These are phyloP conservation scores for Pleurotus citrinopileatus DNA, from an alignment of 768 basidiomycete genomes.

Conservation along the genomic window DNA sequence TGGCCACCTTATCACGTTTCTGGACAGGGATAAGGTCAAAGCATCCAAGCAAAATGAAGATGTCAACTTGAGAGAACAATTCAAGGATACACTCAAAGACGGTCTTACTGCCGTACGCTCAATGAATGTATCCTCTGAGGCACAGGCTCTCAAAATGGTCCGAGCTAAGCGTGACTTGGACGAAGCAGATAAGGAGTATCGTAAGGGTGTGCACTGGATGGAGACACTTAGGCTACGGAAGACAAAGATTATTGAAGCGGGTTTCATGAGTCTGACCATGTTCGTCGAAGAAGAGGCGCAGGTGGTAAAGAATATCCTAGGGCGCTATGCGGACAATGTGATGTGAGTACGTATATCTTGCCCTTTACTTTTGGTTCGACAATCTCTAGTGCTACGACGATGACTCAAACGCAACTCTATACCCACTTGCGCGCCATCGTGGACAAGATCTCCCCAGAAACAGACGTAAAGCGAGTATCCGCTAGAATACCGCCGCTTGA, in stretches of 20 bases:
- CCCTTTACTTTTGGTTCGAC: conserved; percentile 4
- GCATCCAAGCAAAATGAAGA: conserved; percentile 52
- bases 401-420: conserved; percentile 74
- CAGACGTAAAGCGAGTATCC: conserved; percentile 60
- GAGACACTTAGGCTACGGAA: conserved; percentile 83
- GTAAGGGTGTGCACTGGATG: conserved; percentile 88
- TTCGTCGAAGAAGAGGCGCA: conserved; percentile 74
- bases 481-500: conserved; percentile 59
- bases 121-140: conserved; percentile 34
- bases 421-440: conserved; percentile 60
- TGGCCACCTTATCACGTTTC: conserved; percentile 80
- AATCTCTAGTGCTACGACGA: conserved; percentile 66
- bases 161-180: conserved; percentile 88
- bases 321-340: conserved; percentile 79
- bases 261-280: conserved; percentile 81
- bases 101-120: conserved; percentile 6
- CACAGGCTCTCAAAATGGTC: conserved; percentile 68
- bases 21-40: conserved; percentile 74
- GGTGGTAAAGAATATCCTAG: conserved; percentile 59
- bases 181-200: conserved; percentile 94
- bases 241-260: conserved; percentile 79
- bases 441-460: conserved; percentile 65
- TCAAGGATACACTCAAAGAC: conserved; percentile 7
- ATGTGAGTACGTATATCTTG: conserved; percentile 41
- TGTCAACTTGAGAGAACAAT: conserved; percentile 4